Evolutionary conservation across 768 basidiomycete species (phyloP).

Genomic region (Asterophora parasitica): DNA sequence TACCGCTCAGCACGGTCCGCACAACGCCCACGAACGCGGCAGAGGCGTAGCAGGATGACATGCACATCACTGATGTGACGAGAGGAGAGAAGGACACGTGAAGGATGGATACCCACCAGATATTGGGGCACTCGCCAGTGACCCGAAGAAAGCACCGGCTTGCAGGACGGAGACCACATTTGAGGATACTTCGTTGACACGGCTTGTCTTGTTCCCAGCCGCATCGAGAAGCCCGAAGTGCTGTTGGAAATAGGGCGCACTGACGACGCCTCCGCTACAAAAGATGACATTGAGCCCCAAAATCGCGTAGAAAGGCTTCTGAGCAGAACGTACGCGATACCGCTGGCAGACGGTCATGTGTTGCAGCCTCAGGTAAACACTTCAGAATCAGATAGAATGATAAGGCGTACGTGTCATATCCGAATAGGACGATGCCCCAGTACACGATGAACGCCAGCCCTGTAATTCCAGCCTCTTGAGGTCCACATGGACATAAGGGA

Average conservation of each 20-base stretch:
- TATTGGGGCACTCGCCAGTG: slow-evolving; percentile 65
- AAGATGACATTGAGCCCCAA: too few relatives aligned
- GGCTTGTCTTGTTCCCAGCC: slow-evolving; percentile 34
- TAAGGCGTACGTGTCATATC: slow-evolving; percentile 21
- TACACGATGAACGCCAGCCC: slow-evolving; percentile 23
- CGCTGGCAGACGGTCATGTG: slow-evolving; percentile 7
- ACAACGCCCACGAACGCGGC: background rate
- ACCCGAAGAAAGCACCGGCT: slow-evolving; percentile 86
- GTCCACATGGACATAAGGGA: background rate
- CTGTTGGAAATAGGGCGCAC: slow-evolving; percentile 48
- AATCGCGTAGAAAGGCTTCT: background rate
- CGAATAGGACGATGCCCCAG: slow-evolving; percentile 22
- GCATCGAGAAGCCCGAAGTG: slow-evolving; percentile 55
- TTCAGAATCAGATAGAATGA: background rate
- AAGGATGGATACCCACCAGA: slow-evolving; percentile 39
- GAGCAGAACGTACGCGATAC: slow-evolving; percentile 16
- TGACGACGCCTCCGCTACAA: slow-evolving; percentile 17
- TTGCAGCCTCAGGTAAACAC: background rate
- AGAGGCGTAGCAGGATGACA: background rate
- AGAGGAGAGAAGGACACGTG: background rate
- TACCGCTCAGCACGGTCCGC: background rate
- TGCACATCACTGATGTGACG: background rate
- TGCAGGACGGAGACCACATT: slow-evolving; percentile 88
- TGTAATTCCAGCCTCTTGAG: background rate
- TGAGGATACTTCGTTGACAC: slow-evolving; percentile 53